Evolutionary conservation across 306 rosid genomes (phyloP).

Genomic region (Cicer judaicum): DNA sequence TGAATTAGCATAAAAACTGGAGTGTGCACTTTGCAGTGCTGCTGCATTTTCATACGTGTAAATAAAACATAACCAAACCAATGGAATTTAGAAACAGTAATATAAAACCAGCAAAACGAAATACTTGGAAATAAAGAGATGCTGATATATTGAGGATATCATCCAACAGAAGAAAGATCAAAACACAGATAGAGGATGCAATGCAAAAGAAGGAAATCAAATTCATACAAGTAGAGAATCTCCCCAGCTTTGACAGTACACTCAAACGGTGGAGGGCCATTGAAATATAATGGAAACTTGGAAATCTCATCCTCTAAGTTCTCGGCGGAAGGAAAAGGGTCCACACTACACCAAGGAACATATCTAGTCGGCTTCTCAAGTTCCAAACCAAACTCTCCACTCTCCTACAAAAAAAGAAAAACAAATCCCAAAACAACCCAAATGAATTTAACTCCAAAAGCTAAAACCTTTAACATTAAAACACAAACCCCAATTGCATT

Average conservation of each 20-base stretch:
- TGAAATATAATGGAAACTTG: constrained; percentile 66
- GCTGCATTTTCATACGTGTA: too few species aligned
- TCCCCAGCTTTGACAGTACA: constrained; percentile 82
- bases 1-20: too few species aligned
- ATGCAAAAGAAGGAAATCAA: constrained; percentile 36
- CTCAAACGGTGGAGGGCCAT: constrained; percentile 67
- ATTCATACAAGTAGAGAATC: constrained; percentile 78
- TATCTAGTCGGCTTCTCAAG: constrained; percentile 62
- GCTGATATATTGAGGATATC: background rate
- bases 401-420: constrained; percentile 49
- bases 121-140: constrained; percentile 19
- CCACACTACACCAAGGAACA: constrained; percentile 89
- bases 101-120: background rate
- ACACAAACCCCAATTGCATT: background rate
- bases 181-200: background rate
- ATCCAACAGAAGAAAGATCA: constrained; percentile 17
- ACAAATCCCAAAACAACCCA: constrained; percentile 11
- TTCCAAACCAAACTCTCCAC: constrained; percentile 64
- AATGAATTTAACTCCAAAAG: constrained; percentile 32
- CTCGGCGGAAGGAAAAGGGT: constrained; percentile 69
- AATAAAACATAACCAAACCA: background rate
- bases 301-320: constrained; percentile 49
- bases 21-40: too few species aligned
- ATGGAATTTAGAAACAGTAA: background rate
- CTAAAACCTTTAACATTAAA: background rate